Percentiles rank a stretch among this genome's conserved stretches.
phyloP scores from a whole-genome alignment of 164 flowering plant genomes.

The Vitis labrusca region DNA sequence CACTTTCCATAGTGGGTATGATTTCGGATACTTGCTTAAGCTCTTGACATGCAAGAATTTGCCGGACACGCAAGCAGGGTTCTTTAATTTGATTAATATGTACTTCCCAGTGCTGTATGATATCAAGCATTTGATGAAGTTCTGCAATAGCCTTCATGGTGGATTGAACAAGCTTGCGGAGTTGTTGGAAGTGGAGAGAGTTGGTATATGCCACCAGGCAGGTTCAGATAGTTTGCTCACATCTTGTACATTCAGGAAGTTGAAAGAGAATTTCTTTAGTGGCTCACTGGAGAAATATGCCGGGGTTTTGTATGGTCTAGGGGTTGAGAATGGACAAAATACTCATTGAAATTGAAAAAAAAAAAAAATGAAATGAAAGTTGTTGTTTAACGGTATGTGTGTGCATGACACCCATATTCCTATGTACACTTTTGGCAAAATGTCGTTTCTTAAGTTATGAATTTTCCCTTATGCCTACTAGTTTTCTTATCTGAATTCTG shows the following conservation, averaged over 20 bases:
- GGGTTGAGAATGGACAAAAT: constrained; percentile 23
- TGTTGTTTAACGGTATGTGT: not conserved
- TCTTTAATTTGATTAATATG: constrained; percentile 26
- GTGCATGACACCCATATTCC: constrained; percentile 1
- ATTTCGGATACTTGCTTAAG: constrained; percentile 40
- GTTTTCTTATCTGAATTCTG: not conserved
- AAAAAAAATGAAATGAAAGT: not conserved
- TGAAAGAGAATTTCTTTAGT: constrained; percentile 30
- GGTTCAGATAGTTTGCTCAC: constrained; percentile 16
- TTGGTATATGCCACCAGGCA: constrained; percentile 38
- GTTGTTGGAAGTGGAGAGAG: constrained; percentile 36
- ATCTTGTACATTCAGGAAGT: constrained; percentile 31
- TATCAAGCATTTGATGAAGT: constrained; percentile 38
- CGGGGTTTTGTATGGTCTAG: constrained; percentile 36
- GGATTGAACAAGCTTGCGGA: constrained; percentile 41
- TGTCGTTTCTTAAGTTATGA: not conserved
- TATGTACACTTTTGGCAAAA: constrained; percentile 3
- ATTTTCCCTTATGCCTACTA: not conserved
- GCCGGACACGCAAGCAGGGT: constrained; percentile 32
- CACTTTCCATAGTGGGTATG: constrained; percentile 37
- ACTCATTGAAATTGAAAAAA: not conserved
- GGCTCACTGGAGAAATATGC: constrained; percentile 33
- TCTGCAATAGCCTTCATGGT: constrained; percentile 37
- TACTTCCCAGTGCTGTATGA: constrained; percentile 33
- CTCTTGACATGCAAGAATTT: constrained; percentile 23